A percentile compares a stretch with the other conserved stretches of the same genome.
phyloP scores from a whole-genome alignment of 306 rosid genomes.

The Vigna nakashimae region DNA sequence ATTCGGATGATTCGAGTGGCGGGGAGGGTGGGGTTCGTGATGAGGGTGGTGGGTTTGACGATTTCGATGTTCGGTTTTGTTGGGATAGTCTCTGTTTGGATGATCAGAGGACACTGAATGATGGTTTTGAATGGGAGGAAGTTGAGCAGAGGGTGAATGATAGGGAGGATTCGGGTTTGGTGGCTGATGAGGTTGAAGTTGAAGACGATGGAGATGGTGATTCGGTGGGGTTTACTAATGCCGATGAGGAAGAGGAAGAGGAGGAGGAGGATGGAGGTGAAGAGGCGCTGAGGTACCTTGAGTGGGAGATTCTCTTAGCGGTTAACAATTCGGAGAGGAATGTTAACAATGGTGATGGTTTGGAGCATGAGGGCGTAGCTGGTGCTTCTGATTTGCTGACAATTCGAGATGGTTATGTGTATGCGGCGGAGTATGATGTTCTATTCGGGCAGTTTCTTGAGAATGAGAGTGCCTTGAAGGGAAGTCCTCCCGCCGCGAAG shows the following conservation, averaged over 20 bases:
- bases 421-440: slow-evolving; percentile 61
- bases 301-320: slow-evolving; percentile 86
- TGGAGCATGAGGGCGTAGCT: slow-evolving; percentile 46
- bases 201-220: slow-evolving; percentile 44
- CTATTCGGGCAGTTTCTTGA: slow-evolving; percentile 75
- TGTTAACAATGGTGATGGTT: slow-evolving; percentile 5
- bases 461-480: slow-evolving; percentile 66
- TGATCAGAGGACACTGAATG: slow-evolving; percentile 64
- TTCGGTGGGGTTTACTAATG: slow-evolving; percentile 60
- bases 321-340: slow-evolving; percentile 64
- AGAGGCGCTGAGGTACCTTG: slow-evolving; percentile 64
- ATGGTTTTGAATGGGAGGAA: slow-evolving; percentile 71
- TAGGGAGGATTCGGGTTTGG: slow-evolving; percentile 49
- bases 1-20: slow-evolving; percentile 69
- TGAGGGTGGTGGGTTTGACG: slow-evolving; percentile 53
- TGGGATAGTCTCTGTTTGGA: slow-evolving; percentile 71
- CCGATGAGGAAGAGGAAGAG: slow-evolving; percentile 13
- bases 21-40: slow-evolving; percentile 41
- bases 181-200: slow-evolving; percentile 49
- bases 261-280: slow-evolving; percentile 41
- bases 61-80: slow-evolving; percentile 53
- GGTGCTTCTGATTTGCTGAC: slow-evolving; percentile 39
- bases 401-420: slow-evolving; percentile 57
- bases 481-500: slow-evolving; percentile 79
- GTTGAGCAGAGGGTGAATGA: slow-evolving; percentile 60